A percentile compares a stretch with the other conserved stretches of the same genome.
Conservation (phyloP, 768 basidiomycete genomes). For the Amanita exitialis region DNA sequence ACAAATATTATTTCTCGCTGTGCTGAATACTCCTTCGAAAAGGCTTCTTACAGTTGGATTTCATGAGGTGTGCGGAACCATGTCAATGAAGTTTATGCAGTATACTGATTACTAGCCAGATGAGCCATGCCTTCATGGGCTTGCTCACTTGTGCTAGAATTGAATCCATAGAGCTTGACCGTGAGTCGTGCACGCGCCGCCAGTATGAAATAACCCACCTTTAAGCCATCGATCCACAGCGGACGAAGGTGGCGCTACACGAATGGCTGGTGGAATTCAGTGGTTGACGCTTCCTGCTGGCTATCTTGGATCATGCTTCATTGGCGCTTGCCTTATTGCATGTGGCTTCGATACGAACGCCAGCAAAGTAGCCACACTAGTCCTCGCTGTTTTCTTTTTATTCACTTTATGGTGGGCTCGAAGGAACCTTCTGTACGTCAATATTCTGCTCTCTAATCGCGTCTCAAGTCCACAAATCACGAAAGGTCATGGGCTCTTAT, state of each 20-base stretch:
- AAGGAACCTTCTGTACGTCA: constrained; percentile 56
- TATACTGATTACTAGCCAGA: constrained; percentile 28
- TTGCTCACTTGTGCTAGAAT: constrained; percentile 81
- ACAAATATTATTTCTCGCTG: background rate
- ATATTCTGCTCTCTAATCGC: background rate
- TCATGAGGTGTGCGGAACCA: constrained; percentile 51
- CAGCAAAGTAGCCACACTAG: constrained; percentile 73
- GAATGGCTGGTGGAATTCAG: constrained; percentile 78
- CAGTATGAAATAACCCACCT: constrained; percentile 7
- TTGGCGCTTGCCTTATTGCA: constrained; percentile 80
- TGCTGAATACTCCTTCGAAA: background rate
- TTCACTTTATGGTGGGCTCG: constrained; percentile 87
- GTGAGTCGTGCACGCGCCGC: constrained; percentile 31
- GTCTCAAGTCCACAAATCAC: background rate
- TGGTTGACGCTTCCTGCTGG: constrained; percentile 77
- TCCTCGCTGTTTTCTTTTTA: constrained; percentile 77
- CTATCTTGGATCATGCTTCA: constrained; percentile 77
- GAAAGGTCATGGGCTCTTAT: constrained; percentile 71
- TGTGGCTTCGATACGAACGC: constrained; percentile 87
- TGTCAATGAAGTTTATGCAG: background rate
- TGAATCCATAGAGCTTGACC: constrained; percentile 79
- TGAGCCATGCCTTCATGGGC: constrained; percentile 80
- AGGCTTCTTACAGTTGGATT: constrained; percentile 83
- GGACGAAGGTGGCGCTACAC: constrained; percentile 81
- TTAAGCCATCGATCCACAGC: constrained; percentile 28